Percentiles rank a stretch among this genome's conserved stretches.
phyloP scores from a whole-genome alignment of 345 rosid genomes.

The Moricandia arvensis region DNA sequence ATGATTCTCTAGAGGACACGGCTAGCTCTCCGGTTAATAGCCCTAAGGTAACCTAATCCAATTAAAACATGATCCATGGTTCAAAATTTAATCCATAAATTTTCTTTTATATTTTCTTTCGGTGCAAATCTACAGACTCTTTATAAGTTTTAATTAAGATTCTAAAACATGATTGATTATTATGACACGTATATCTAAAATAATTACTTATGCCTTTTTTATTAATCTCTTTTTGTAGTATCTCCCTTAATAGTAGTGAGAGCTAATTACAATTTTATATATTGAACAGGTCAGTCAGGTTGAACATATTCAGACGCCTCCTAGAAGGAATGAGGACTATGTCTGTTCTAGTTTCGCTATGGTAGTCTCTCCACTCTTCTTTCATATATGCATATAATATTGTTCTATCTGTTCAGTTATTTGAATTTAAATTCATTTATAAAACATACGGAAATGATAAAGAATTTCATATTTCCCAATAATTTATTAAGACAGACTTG shows the following conservation, averaged over 20 bases:
- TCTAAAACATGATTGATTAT: background rate
- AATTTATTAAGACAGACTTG: background rate
- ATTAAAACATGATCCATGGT: background rate
- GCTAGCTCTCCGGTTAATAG: constrained; percentile 86
- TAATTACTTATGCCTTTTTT: background rate
- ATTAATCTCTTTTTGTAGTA: background rate
- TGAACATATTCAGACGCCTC: constrained; percentile 43
- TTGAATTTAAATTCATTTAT: constrained; percentile 10
- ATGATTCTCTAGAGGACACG: constrained; percentile 87
- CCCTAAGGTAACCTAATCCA: constrained; percentile 55
- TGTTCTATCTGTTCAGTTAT: background rate
- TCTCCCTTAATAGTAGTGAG: background rate
- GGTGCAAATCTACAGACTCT: background rate
- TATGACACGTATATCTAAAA: background rate
- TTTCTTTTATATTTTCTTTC: background rate
- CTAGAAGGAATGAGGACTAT: constrained; percentile 42
- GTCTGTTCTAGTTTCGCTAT: constrained; percentile 35
- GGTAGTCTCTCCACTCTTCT: constrained; percentile 30
- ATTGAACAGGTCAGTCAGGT: constrained; percentile 53
- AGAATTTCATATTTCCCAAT: constrained; percentile 1
- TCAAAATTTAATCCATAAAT: background rate
- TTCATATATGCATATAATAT: constrained; percentile 14
- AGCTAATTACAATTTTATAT: constrained; percentile 20
- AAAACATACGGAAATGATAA: background rate
- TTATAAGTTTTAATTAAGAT: background rate